Base-by-base conservation (phyloP, 2,329 filamentous ascomycete genomes). In the Xylariaceae sp. region DNA sequence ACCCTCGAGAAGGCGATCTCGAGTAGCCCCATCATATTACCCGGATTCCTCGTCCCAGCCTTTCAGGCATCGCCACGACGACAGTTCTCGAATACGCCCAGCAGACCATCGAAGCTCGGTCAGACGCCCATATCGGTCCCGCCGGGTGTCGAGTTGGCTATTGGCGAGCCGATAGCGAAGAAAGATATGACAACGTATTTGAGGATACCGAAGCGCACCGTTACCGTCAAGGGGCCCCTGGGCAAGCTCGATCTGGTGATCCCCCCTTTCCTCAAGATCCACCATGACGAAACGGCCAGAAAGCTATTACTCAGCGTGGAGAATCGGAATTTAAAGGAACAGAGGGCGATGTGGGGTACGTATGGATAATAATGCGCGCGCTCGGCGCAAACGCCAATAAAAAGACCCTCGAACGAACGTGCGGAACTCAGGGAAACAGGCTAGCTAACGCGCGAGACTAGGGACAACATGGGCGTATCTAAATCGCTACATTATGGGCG, bases 301-400 rank as follows among this genome's bases (percentile, higher is more conserved):
- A 87, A 85, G 66, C 83, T 86, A 8, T 78, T 78, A 34, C 74
- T 99, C 61, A 83, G 77, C 53, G 83, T 99, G 8, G 72, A 85
- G 66, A 81, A 97, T 71, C 72, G 77, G 19, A 74, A 83, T 19
- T 72, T 83, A 51, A 86, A 85, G 74, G 78, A 88, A 60, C 92
- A 97, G 73, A 86, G 86, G 69, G 88, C 88, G 72, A 97, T 97
- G 91, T 97, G 94, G 94, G 94, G 92, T 96, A 58, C 34, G 54
- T 52, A 47, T 35, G 3, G 29, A 45, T 11, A 6, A 40, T 6
- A 4, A 46, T 42, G 43, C 40, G 35, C 6, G 27, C 35, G 35
- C 35, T 19, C 19, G 11, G 34, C 46, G 29, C n/a, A 30, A 19
- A 47, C 12, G 9, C 19, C 29, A n/a, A 27, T 27, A 6, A 42